phyloP scores from a whole-genome alignment of 345 rosid species.

The Hypericum perforatum region DNA sequence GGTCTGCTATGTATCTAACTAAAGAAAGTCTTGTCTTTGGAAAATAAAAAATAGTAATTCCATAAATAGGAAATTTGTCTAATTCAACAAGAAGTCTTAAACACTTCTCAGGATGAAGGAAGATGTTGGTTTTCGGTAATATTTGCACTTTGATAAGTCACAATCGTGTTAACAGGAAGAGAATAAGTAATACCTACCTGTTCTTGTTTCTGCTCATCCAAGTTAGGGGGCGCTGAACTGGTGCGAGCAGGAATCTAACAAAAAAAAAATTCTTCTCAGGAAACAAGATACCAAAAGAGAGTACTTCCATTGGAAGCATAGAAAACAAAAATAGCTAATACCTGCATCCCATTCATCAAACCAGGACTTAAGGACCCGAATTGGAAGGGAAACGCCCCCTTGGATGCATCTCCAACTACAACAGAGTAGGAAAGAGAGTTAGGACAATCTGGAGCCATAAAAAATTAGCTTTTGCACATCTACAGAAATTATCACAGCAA shows the following conservation, averaged over 20 bases:
- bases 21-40: too few relatives aligned
- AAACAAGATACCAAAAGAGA: background rate
- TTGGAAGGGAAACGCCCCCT: conserved; percentile 50
- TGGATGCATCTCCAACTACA: conserved; percentile 49
- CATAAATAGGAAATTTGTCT: too few relatives aligned
- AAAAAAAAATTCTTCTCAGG: conserved; percentile 9
- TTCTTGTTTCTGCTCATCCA: conserved; percentile 94
- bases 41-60: too few relatives aligned
- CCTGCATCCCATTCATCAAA: conserved; percentile 74
- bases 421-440: conserved; percentile 4
- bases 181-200: conserved; percentile 37
- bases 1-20: too few relatives aligned
- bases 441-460: background rate
- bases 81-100: too few relatives aligned
- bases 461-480: conserved; percentile 1
- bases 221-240: conserved; percentile 91
- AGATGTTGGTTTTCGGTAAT: too few relatives aligned
- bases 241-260: conserved; percentile 88
- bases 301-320: background rate
- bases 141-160: background rate
- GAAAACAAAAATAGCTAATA: conserved; percentile 7
- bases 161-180: background rate
- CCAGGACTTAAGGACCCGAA: conserved; percentile 85
- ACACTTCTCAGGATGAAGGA: too few relatives aligned
- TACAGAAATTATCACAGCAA: too few relatives aligned